Percentiles rank a stretch among this genome's conserved stretches.
Conservation (phyloP, 352 stramenopile species). For the Phytophthora citricola region DNA sequence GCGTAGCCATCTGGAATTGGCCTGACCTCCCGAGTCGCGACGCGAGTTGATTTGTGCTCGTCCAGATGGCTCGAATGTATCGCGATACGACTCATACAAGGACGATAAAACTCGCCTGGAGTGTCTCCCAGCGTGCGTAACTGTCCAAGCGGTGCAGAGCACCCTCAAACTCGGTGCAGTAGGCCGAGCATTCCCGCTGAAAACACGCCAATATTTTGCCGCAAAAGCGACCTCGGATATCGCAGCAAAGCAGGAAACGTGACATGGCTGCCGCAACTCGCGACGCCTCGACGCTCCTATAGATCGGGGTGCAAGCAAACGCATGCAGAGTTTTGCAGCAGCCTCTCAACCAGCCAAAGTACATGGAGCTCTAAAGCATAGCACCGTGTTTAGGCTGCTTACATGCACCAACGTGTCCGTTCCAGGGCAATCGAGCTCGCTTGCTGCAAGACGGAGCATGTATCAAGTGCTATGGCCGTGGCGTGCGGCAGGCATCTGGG, state of each 20-base stretch:
- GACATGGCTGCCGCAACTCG: conserved; percentile 17
- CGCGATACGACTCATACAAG: conserved; percentile 8
- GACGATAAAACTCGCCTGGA: neutral
- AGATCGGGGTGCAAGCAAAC: conserved; percentile 7
- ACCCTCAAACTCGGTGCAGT: conserved; percentile 10
- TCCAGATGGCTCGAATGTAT: conserved; percentile 22
- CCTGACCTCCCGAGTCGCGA: conserved; percentile 14
- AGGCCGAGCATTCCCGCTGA: conserved; percentile 9
- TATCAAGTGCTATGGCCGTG: conserved; percentile 26
- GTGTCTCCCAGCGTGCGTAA: conserved; percentile 30
- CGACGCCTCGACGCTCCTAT: conserved; percentile 8
- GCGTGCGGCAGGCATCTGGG: conserved; percentile 24
- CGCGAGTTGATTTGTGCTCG: conserved; percentile 34
- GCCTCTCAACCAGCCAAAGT: conserved; percentile 1
- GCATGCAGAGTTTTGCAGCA: conserved; percentile 9
- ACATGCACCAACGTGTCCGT: conserved; percentile 6
- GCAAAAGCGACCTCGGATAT: conserved; percentile 11
- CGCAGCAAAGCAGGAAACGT: conserved; percentile 20
- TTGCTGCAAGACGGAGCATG: conserved; percentile 26
- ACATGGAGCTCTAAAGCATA: neutral
- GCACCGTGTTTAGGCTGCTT: neutral
- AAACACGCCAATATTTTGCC: conserved; percentile 24
- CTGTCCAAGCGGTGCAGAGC: conserved; percentile 9
- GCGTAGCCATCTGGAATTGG: conserved; percentile 25
- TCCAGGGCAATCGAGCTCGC: conserved; percentile 11